Evolutionary conservation across 2,329 filamentous ascomycete species (phyloP).

Genomic region (Penicillium concentricum): DNA sequence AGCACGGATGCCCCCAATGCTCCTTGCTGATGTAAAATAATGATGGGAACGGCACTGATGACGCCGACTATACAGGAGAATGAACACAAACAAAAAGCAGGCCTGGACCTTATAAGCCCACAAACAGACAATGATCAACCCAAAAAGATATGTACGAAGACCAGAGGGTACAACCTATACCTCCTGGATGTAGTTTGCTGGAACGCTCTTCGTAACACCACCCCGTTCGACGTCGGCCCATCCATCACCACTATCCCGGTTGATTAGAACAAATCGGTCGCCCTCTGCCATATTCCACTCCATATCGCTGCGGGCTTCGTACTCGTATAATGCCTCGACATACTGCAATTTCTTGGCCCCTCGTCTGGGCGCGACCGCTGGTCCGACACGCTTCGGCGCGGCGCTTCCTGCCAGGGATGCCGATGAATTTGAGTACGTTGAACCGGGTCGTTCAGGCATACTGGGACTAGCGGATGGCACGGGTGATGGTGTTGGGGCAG

Average conservation of each 20-base stretch:
- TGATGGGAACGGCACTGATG: constrained; percentile 11
- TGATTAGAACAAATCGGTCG: constrained; percentile 86
- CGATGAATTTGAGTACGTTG: constrained; percentile 74
- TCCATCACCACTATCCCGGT: constrained; percentile 84
- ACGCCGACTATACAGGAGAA: constrained; percentile 7
- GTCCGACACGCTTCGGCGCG: constrained; percentile 76
- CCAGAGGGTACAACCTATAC: constrained; percentile 47
- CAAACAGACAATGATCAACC: neutral
- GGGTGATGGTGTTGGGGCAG: constrained; percentile 50
- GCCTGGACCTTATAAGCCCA: neutral
- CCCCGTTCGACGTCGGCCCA: constrained; percentile 97
- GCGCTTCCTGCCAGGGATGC: constrained; percentile 62
- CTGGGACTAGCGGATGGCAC: constrained; percentile 35
- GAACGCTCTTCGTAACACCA: constrained; percentile 81
- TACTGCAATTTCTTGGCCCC: constrained; percentile 94
- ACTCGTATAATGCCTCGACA: constrained; percentile 90
- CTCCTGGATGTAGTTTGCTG: constrained; percentile 86
- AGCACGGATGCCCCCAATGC: constrained; percentile 15
- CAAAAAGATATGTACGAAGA: neutral
- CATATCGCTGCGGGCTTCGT: constrained; percentile 76
- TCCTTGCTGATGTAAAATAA: constrained; percentile 23
- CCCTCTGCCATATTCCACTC: constrained; percentile 92
- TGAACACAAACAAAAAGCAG: neutral
- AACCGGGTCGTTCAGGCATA: constrained; percentile 61
- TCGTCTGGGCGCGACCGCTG: constrained; percentile 83